Evolutionary conservation across 768 basidiomycete genomes (phyloP).

Genomic region (Hericium rajendrae): DNA sequence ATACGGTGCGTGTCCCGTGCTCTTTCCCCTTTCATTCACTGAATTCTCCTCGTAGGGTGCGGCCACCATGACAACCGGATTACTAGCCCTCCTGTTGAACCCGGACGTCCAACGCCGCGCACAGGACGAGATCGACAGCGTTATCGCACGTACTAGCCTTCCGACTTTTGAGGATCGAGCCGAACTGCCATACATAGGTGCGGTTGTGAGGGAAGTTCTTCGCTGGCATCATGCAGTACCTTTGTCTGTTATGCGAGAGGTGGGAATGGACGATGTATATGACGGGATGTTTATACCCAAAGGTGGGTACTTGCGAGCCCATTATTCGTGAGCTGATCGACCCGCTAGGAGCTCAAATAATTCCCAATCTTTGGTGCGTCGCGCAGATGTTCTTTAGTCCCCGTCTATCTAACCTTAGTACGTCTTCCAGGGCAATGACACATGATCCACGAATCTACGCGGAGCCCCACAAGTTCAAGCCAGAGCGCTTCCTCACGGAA

Average conservation of each 20-base stretch:
- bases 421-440: slow-evolving; percentile 3
- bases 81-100: slow-evolving; percentile 6
- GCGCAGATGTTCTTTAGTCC: background rate
- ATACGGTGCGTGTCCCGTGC: background rate
- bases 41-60: background rate
- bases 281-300: background rate
- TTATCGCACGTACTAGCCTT: background rate
- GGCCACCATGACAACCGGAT: background rate
- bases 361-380: background rate
- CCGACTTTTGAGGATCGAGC: slow-evolving; percentile 4
- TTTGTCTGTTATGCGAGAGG: background rate
- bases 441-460: slow-evolving; percentile 5
- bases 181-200: slow-evolving; percentile 7
- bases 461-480: slow-evolving; percentile 4
- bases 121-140: slow-evolving; percentile 4
- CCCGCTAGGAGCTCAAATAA: background rate
- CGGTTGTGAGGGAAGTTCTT: slow-evolving; percentile 5
- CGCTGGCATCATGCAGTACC: background rate
- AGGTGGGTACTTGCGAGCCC: background rate
- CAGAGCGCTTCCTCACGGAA: slow-evolving; percentile 3
- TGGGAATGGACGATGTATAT: background rate
- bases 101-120: slow-evolving; percentile 7
- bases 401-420: background rate
- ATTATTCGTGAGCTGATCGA: background rate
- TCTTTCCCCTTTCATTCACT: background rate